Conservation (phyloP, 768 basidiomycete species). For the Panellus pusillus region DNA sequence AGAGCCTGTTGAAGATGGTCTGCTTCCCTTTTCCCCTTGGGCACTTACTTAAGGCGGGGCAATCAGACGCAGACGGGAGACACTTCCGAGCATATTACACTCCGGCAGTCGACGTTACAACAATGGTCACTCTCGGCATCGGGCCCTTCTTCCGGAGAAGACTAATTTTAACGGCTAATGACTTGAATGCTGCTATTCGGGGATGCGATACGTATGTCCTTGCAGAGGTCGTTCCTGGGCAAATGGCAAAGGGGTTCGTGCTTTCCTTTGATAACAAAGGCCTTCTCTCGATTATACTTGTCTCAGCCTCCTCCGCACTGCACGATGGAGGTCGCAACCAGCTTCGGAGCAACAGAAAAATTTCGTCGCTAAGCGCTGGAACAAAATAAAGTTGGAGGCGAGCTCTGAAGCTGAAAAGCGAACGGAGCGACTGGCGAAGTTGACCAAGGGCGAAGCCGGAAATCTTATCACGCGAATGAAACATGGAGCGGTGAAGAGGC, state of each 20-base stretch:
- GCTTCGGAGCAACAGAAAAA: conserved; percentile 63
- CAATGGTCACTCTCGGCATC: conserved; percentile 43
- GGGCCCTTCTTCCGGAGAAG: conserved; percentile 58
- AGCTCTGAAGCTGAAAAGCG: conserved; percentile 20
- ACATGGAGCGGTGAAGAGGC: conserved; percentile 68
- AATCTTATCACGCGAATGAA: conserved; percentile 75
- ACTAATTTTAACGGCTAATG: conserved; percentile 51
- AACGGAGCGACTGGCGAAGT: conserved; percentile 34
- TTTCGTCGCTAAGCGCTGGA: conserved; percentile 56
- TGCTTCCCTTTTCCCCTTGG: neutral
- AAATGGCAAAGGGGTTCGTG: conserved; percentile 50
- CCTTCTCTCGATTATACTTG: conserved; percentile 2
- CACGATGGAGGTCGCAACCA: conserved; percentile 62
- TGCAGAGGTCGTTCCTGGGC: conserved; percentile 54
- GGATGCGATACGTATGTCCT: conserved; percentile 70
- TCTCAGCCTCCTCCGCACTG: conserved; percentile 57
- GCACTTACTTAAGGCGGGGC: neutral
- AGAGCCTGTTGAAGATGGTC: conserved; percentile 39
- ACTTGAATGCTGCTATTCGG: conserved; percentile 59
- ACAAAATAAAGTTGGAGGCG: conserved; percentile 27
- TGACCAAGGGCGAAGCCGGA: conserved; percentile 81
- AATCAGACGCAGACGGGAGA: conserved; percentile 28
- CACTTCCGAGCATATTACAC: conserved; percentile 55
- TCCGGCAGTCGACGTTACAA: conserved; percentile 47
- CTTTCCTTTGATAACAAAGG: neutral